Evolutionary conservation across 2,329 filamentous ascomycete species (phyloP).

Genomic region (Colletotrichum scovillei): DNA sequence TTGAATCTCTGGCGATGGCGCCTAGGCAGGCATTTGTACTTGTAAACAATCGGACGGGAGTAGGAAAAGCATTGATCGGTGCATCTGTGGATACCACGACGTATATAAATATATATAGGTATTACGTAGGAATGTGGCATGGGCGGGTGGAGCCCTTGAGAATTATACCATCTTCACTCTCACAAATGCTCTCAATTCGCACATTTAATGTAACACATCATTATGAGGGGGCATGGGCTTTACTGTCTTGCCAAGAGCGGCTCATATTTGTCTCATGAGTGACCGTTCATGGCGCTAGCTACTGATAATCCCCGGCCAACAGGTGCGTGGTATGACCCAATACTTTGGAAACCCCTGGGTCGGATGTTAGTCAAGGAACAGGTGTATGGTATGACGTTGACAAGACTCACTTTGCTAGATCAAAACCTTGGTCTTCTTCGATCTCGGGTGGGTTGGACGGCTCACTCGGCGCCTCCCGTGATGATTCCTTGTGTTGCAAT

Average conservation of each 20-base stretch:
- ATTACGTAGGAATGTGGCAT: slow-evolving; percentile 8
- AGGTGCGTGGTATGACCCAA: slow-evolving; percentile 70
- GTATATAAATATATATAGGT: not conserved
- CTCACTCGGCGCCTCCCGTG: slow-evolving; percentile 35
- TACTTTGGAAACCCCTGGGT: slow-evolving; percentile 72
- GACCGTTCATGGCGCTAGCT: slow-evolving; percentile 51
- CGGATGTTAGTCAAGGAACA: slow-evolving; percentile 41
- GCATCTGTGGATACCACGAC: slow-evolving; percentile 13
- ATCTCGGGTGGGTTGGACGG: slow-evolving; percentile 41
- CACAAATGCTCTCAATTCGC: not conserved
- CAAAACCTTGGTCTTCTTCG: slow-evolving; percentile 67
- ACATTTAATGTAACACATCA: not conserved
- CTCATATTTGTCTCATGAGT: slow-evolving; percentile 7
- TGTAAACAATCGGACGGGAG: slow-evolving; percentile 21
- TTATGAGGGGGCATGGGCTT: not conserved
- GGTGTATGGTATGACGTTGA: not conserved
- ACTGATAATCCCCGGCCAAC: slow-evolving; percentile 59
- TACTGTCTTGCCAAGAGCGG: not conserved
- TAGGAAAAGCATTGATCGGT: slow-evolving; percentile 2
- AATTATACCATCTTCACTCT: slow-evolving; percentile 34
- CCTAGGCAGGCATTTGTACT: slow-evolving; percentile 20
- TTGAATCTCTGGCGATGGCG: not conserved
- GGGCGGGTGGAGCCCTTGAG: not conserved
- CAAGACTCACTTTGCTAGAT: slow-evolving; percentile 66
- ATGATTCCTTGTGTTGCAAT: slow-evolving; percentile 37